Base-by-base conservation (phyloP, 371 early-diverging fungal species). In the Mucor indicus region DNA sequence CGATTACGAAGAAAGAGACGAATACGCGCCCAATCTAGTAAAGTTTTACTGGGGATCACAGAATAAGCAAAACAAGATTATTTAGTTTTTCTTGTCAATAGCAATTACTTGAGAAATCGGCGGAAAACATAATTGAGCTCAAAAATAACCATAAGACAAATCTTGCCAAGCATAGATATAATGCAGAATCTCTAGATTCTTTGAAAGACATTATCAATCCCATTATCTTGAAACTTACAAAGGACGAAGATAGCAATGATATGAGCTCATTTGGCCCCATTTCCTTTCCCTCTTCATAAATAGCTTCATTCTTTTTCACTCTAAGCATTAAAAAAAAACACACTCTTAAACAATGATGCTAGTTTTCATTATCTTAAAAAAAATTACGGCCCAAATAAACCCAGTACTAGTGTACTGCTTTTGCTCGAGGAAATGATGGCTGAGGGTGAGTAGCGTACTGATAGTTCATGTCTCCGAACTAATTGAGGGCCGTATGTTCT, bases 271-370 rank as follows among this genome's bases (percentile, higher is more conserved):
- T 48, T 19, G 40, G 40, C 12, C 48, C 48, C 17, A 24, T 16
- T 31, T 48, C 38, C 25, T n/a, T 44, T 32, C 40, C 48, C 38
- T 24, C 29, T 40, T 15, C 40, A 48, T 17, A 30, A 11, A 21
- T 48, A 48, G 36, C 36, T 36, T 46, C 33, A 44, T 45, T 42
- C n/a, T n/a, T n/a, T n/a, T n/a, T n/a, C n/a, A n/a, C n/a, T n/a
- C n/a, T n/a, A n/a, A n/a, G n/a, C n/a, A n/a, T n/a, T n/a, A n/a
- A n/a, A n/a, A n/a, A n/a, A n/a, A n/a, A n/a, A n/a, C n/a, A n/a
- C n/a, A n/a, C n/a, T n/a, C n/a, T n/a, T n/a, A n/a, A n/a, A n/a
- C n/a, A n/a, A n/a, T n/a, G n/a, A n/a, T n/a, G n/a, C n/a, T n/a
- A n/a, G n/a, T n/a, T n/a, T n/a, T n/a, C n/a, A n/a, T n/a, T n/a